Evolutionary conservation across 2,329 filamentous ascomycete genomes (phyloP).

Genomic region (Colletotrichum sp.): DNA sequence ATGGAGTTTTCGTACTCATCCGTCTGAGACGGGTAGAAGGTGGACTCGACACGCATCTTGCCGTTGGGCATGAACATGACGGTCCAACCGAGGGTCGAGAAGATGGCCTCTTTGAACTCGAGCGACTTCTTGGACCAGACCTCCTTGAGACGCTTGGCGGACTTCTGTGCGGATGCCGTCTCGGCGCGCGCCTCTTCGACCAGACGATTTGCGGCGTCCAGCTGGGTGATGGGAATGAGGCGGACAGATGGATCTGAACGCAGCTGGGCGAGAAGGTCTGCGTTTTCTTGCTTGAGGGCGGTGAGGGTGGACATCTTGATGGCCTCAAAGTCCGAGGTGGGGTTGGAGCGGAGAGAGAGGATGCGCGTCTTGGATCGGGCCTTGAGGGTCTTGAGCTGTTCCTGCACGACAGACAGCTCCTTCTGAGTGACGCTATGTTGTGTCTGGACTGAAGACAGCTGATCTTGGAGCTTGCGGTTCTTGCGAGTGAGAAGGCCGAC

Average conservation of each 20-base stretch:
- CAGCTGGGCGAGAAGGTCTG: slow-evolving; percentile 79
- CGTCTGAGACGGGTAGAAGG: slow-evolving; percentile 75
- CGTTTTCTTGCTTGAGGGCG: slow-evolving; percentile 83
- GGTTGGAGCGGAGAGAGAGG: slow-evolving; percentile 88
- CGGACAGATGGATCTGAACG: slow-evolving; percentile 54
- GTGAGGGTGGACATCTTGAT: slow-evolving; percentile 82
- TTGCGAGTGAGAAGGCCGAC: slow-evolving; percentile 86
- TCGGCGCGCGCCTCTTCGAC: slow-evolving; percentile 74
- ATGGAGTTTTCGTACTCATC: slow-evolving; percentile 77
- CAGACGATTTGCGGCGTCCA: slow-evolving; percentile 78
- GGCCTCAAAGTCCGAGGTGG: slow-evolving; percentile 83
- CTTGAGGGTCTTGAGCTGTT: slow-evolving; percentile 72
- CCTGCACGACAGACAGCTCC: slow-evolving; percentile 74
- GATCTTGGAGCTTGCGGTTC: slow-evolving; percentile 83
- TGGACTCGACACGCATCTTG: slow-evolving; percentile 87
- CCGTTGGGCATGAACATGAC: slow-evolving; percentile 97
- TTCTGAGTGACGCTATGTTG: slow-evolving; percentile 74
- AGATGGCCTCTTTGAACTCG: slow-evolving; percentile 95
- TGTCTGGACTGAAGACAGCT: slow-evolving; percentile 72
- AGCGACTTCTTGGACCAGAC: slow-evolving; percentile 91
- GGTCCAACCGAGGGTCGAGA: slow-evolving; percentile 90
- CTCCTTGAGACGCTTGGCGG: slow-evolving; percentile 84
- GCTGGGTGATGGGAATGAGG: slow-evolving; percentile 76
- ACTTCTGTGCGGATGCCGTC: slow-evolving; percentile 79
- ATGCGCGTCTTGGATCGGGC: slow-evolving; percentile 79